Evolutionary conservation across 495 filamentous ascomycete genomes (phyloP), one percentile per base, ranked within the genome.

Genomic region (Penicillium simplicissimum): DNA sequence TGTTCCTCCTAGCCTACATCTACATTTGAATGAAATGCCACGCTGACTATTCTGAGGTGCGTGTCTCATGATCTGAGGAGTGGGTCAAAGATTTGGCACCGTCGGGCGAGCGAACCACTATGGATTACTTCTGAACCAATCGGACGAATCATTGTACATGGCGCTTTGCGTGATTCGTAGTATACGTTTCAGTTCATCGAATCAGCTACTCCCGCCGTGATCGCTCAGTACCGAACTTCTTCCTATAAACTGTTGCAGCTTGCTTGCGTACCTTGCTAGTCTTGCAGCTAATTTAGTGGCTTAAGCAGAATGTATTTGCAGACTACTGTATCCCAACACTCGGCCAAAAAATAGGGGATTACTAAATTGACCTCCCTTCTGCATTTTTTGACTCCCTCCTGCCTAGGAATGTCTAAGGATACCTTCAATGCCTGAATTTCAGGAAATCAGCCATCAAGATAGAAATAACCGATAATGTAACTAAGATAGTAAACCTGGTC

Each of bases 61-160:
- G 43, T 23, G 15, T 48, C 43, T 48, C 43, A 9, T 48, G 43
- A 48, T 23, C 17, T 48, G 43, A 48, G 43, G 43, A 48, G 43
- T 48, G 19, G 43, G 17, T 28, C 17, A 28, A 48, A 48, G 43
- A 48, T 48, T 21, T 23, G 17, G n/a, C 43, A 48, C 23, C 6
- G 17, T 48, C 6, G 17, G 43, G 1, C 1, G 23, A 28, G 43
- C 43, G 43, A 48, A 28, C n/a, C 43, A 48, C 10, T 23, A 28
- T 48, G 43, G 43, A 14, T 23, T 38, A 14, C 11, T 38, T 14
- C 13, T 38, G 9, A 13, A 15, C 36, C 11, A 38, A 38, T 13
- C 36, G 36, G 8, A 38, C 36, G 8, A 38, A 14, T 38, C 9
- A 11, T 38, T 38, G 36, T 38, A 38, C 36, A 4, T 15, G 1